Base-by-base conservation (phyloP, 805 yeast species). In the Vanderwaltozyma yarrowii region DNA sequence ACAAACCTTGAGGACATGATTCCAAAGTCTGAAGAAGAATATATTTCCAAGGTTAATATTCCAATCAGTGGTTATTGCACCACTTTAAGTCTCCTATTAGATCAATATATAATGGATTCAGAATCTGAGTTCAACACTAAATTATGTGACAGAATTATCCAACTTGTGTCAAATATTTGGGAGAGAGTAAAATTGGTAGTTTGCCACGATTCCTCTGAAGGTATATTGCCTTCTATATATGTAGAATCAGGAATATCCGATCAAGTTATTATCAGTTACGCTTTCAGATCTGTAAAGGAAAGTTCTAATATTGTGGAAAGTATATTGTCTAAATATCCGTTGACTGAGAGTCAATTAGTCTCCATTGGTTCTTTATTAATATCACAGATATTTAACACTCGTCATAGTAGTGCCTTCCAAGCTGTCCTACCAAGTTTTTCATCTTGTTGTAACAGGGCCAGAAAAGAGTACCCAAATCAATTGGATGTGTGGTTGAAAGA, bases 371-470 rank as follows among this genome's bases (percentile, higher is more conserved):
- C 71, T 1, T 50, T 79, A 5, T 56, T 85, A 3, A 66, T 81
- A 40, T 70, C 64, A 10, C 94, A 87, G 53, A 62, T 92, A 26
- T 70, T 84, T 3, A 67, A 76, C 0, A 79, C 88, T 16, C 74
- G 88, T 32, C 97, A 92, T 49, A 71, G 94, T 43, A 97, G 97
- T 24, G 95, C 96, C 0, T 84, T 89, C 44, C 79, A 94, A 9
- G 78, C 96, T 0, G 80, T 88, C 0, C 78, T 83, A 45, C 95
- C 96, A 5, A 73, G 92, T 0, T 85, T 82, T 49, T 69, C 77
- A 12, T 68, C 76, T 6, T 71, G 79, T 39, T 84, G 95, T 47
- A 45, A 60, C 12, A 58, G 74, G n/a, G 78, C 89, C 54, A 45
- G 53, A n/a, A 44, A 50, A 13, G 58, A 57, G 0, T 46, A 67